A percentile compares a stretch with the other conserved stretches of the same genome.
Evolutionary conservation across 495 filamentous ascomycete genomes (phyloP).

Genomic region (Baudoinia panamericana): DNA sequence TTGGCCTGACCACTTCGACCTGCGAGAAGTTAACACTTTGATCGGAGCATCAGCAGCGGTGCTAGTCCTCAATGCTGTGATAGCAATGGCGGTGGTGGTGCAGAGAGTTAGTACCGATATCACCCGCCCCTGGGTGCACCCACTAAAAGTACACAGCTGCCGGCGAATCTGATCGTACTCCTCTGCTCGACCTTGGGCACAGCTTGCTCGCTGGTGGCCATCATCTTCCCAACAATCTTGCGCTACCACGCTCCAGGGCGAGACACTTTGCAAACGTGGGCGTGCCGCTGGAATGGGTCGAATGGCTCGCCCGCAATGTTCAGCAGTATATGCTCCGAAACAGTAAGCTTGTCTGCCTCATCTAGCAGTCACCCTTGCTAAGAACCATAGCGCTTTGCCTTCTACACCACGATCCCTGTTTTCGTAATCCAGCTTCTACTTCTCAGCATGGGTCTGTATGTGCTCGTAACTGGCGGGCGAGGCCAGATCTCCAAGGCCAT

Average conservation of each 20-base stretch:
- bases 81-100: conserved; percentile 19
- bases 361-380: background rate
- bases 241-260: conserved; percentile 23
- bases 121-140: background rate
- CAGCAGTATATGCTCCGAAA: conserved; percentile 14
- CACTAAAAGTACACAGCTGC: conserved; percentile 6
- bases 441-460: conserved; percentile 8
- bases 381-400: conserved; percentile 17
- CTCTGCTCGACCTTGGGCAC: conserved; percentile 21
- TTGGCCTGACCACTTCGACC: conserved; percentile 30
- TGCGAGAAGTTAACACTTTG: conserved; percentile 23
- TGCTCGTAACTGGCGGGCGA: too few relatives aligned
- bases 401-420: conserved; percentile 19
- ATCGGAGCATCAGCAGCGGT: conserved; percentile 22
- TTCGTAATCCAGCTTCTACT: conserved; percentile 18
- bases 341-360: conserved; percentile 8
- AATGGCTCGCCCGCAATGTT: conserved; percentile 11
- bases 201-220: conserved; percentile 20
- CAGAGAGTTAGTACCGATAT: conserved; percentile 16
- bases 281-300: conserved; percentile 19
- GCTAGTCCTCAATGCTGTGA: conserved; percentile 20
- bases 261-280: conserved; percentile 27
- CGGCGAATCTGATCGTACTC: conserved; percentile 20
- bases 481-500: too few relatives aligned
- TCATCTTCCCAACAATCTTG: conserved; percentile 27